A percentile compares a stretch with the other conserved stretches of the same genome.
Evolutionary conservation across 306 rosid species (phyloP).

Genomic region (Rosa chinensis): DNA sequence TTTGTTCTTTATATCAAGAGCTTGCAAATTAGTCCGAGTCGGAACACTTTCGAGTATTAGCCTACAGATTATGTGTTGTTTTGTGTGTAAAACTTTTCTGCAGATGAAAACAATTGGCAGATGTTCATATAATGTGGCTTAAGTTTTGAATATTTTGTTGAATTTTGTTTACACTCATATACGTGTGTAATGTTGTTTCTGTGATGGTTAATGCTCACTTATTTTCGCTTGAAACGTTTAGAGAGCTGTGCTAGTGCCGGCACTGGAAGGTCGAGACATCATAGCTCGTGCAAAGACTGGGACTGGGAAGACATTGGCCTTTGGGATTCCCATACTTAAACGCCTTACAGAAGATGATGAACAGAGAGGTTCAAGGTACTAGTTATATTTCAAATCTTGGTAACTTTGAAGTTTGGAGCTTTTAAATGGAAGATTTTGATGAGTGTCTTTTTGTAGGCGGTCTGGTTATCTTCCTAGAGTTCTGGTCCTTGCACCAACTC

Average conservation of each 20-base stretch:
- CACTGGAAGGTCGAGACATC: conserved; percentile 86
- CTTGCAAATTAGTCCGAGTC: neutral
- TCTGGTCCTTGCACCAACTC: conserved; percentile 92
- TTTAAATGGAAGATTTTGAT: conserved; percentile 7
- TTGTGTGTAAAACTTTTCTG: neutral
- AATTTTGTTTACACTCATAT: neutral
- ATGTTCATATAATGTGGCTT: neutral
- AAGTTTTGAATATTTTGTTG: neutral
- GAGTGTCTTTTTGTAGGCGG: conserved; percentile 46
- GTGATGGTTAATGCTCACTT: neutral
- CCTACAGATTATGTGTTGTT: neutral
- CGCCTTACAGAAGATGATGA: conserved; percentile 65
- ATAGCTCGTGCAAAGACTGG: conserved; percentile 99
- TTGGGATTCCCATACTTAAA: conserved; percentile 84
- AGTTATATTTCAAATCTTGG: neutral
- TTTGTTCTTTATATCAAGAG: neutral
- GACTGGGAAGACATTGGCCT: conserved; percentile 93
- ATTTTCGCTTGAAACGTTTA: conserved; percentile 23
- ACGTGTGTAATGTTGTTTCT: neutral
- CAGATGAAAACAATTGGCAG: no score
- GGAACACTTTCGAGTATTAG: neutral
- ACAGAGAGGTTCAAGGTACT: conserved; percentile 51
- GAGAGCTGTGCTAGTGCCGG: conserved; percentile 95
- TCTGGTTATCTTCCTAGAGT: conserved; percentile 72
- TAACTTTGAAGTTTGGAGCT: neutral